Conservation (phyloP, 352 stramenopile genomes). For the Globisporangium irregulare region DNA sequence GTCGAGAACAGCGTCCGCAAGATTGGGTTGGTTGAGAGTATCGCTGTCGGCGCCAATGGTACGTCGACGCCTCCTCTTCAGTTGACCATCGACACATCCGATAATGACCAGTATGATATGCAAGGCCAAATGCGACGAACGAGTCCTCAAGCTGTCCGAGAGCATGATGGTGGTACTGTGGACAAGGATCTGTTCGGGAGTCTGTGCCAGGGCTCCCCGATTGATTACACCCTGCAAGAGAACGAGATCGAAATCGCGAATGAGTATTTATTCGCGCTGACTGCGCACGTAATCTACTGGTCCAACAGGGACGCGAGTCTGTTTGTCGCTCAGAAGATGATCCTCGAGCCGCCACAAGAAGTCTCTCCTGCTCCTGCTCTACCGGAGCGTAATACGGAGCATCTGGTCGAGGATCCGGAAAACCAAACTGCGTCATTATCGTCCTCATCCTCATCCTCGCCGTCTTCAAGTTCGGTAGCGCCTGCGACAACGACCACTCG, state of each 20-base stretch:
- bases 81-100: conserved; percentile 13
- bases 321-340: conserved; percentile 89
- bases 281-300: conserved; percentile 92
- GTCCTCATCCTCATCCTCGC: conserved; percentile 6
- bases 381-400: neutral
- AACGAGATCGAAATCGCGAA: conserved; percentile 94
- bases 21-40: conserved; percentile 69
- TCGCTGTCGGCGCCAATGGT: neutral
- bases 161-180: conserved; percentile 32
- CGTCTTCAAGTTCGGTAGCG: neutral
- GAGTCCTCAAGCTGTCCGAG: conserved; percentile 20
- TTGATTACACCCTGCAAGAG: conserved; percentile 91
- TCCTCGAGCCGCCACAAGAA: conserved; percentile 60
- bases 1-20: conserved; percentile 64
- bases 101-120: conserved; percentile 9
- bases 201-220: conserved; percentile 65
- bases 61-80: neutral
- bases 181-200: conserved; percentile 55
- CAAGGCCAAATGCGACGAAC: neutral
- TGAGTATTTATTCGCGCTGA: conserved; percentile 92
- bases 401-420: conserved; percentile 8
- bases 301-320: conserved; percentile 88
- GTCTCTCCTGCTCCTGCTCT: conserved; percentile 13
- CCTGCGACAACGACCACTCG: neutral
- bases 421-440: conserved; percentile 17